Base-by-base conservation (phyloP, 2,329 filamentous ascomycete species). In the Trichocomaceae sp. region DNA sequence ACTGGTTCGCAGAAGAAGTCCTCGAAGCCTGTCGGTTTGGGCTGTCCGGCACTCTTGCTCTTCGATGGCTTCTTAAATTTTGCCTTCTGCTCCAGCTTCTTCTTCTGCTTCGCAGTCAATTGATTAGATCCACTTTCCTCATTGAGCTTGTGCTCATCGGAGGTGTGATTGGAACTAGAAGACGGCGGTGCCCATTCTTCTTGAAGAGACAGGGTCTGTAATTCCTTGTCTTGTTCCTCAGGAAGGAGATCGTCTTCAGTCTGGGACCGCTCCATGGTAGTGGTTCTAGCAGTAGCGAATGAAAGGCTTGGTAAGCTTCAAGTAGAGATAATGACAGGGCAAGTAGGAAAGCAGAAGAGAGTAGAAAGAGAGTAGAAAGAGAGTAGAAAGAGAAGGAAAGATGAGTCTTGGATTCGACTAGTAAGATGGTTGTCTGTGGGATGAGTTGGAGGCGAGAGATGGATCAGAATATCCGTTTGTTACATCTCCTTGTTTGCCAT, bases 1-100 rank as follows among this genome's bases (percentile, higher is more conserved):
- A 90, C 90, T 1, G 85, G 79, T 68, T 97, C 92, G 12, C 87
- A 84, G 66, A 83, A 93, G 68, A 83, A 89, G 58, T 90, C 85
- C 81, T 91, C 88, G 56, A 90, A 91, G 0, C 88, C 88, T 5
- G 82, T 86, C 5, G 76, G 75, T 56, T 74, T 72, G 47, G 63
- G 66, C 73, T 77, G 49, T n/a, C 54, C 54, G 49, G 26, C 23
- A n/a, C 50, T 54, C 35, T 54, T 57, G 35, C 55, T 57, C 19
- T 57, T 57, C 10, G 39, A 23, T 9, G 4, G 29, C 19, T 57
- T 54, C 47, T 46, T 57, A 41, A 54, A 41, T 23, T 54, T 57
- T 8, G 19, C 39, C 12, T 57, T 57, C 51, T 19, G 54, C 13
- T 26, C 39, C 23, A 53, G 31, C 20, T 33, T 47, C 13, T 39